Percentiles rank a stretch among this genome's conserved stretches.
Evolutionary conservation across 495 filamentous ascomycete species (phyloP).

Genomic region (Neurospora sp.): DNA sequence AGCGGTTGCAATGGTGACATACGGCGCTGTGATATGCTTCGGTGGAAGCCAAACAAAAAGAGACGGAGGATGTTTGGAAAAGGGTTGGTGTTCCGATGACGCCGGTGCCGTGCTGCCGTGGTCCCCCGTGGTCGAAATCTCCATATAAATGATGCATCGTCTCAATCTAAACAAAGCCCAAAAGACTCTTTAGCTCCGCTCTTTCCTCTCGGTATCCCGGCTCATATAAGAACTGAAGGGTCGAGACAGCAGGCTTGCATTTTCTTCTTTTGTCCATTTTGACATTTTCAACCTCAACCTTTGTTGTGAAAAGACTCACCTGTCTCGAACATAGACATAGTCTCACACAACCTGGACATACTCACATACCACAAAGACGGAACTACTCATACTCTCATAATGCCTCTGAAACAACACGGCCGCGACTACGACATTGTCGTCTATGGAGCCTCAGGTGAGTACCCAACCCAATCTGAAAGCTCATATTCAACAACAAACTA

Average conservation of each 20-base stretch:
- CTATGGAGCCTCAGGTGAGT: slow-evolving; percentile 55
- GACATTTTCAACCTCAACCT: neutral
- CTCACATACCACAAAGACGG: neutral
- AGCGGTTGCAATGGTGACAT: neutral
- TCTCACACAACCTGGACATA: neutral
- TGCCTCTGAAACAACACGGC: slow-evolving; percentile 34
- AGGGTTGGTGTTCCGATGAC: slow-evolving; percentile 29
- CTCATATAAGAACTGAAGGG: neutral
- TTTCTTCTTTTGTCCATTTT: neutral
- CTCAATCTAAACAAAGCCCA: neutral
- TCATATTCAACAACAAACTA: neutral
- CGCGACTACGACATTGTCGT: slow-evolving; percentile 76
- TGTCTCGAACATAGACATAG: neutral
- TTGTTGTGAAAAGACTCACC: neutral
- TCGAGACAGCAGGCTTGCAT: neutral
- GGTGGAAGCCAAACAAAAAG: neutral
- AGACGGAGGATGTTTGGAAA: neutral
- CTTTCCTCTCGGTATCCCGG: neutral
- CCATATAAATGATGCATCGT: neutral
- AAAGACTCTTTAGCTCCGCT: neutral
- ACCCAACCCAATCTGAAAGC: slow-evolving; percentile 60
- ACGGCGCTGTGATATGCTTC: neutral
- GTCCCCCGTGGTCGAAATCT: neutral
- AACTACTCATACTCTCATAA: slow-evolving; percentile 5
- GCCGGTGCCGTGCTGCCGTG: slow-evolving; percentile 26